Conservation (phyloP, 768 basidiomycete genomes). For the Boletus reticulatus region DNA sequence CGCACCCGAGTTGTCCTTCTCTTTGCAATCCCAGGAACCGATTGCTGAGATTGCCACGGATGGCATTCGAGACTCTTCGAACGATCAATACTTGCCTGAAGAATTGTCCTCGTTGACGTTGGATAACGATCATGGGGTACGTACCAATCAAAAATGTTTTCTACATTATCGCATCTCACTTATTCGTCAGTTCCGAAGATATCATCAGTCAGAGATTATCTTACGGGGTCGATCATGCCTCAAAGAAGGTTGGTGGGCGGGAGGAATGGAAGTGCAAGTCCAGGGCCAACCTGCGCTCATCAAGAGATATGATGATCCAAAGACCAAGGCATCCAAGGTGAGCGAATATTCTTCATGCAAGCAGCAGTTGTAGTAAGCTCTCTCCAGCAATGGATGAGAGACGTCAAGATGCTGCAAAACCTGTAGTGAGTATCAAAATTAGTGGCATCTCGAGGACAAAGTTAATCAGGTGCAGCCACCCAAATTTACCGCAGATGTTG, state of each 20-base stretch:
- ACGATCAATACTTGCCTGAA: constrained; percentile 22
- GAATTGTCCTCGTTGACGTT: constrained; percentile 20
- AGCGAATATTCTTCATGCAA: neutral
- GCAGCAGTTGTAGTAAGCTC: neutral
- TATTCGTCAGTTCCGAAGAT: constrained; percentile 41
- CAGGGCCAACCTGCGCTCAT: constrained; percentile 40
- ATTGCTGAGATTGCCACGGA: constrained; percentile 21
- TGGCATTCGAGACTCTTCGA: constrained; percentile 12
- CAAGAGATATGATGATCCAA: constrained; percentile 43
- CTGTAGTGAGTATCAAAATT: constrained; percentile 38
- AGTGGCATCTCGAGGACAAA: neutral
- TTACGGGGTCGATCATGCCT: constrained; percentile 36
- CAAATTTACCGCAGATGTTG: constrained; percentile 52
- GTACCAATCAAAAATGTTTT: too few relatives aligned
- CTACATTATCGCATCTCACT: constrained; percentile 4
- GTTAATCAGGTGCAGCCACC: constrained; percentile 35
- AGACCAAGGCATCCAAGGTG: constrained; percentile 34
- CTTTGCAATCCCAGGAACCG: neutral
- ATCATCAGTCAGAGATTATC: constrained; percentile 48
- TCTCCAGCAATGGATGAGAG: constrained; percentile 45
- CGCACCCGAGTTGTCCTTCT: neutral
- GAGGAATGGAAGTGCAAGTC: constrained; percentile 39
- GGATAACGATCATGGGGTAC: constrained; percentile 36
- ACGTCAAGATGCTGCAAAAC: constrained; percentile 49
- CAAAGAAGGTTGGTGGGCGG: constrained; percentile 49